Evolutionary conservation across 805 yeast genomes (phyloP), one percentile per base, ranked within the genome.

Genomic region (Sugiyamaella smithiae): DNA sequence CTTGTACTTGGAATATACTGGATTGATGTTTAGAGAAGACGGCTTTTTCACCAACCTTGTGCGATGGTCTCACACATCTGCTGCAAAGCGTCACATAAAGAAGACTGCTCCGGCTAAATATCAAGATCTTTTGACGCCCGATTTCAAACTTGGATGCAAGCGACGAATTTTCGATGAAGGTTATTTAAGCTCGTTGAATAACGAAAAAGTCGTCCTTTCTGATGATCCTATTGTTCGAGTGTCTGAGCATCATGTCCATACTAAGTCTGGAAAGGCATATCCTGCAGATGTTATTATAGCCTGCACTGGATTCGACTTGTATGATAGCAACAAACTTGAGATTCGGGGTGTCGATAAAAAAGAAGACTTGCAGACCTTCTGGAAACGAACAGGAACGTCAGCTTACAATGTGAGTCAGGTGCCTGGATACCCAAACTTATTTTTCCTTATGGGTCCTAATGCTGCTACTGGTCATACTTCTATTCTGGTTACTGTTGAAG

Each of bases 391-490:
- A 9, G 51, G 56, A 9, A 38, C 40, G 7, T 42, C 56, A 1
- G 56, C 56, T 3, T 54, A 54, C 36, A 53, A 54, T 9, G 51
- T 55, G 11, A 43, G 45, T 3, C 46, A 53, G n/a, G 52, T 54
- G 4, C 33, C 50, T 22, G 52, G 50, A 29, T 53, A 46, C 36
- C 57, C 57, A 14, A 54, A 54, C 40, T 20, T 43, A 11, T 54
- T 54, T 20, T 20, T 52, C 25, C 16, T 53, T n/a, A 38, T 43
- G 16, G 57, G 57, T 2, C 57, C 57, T 24, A 54, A 54, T 32
- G 35, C 47, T 14, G 54, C 54, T n/a, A 52, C 57, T 1, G 57
- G 57, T 3, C 57, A 54, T 24, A 48, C 52, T 40, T 43, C 51
- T 17, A 51, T 52, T 16, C 24, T 54, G 4, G 43, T 54, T n/a